Conservation (phyloP, 2,329 filamentous ascomycete genomes). For the Claviceps digitariae region DNA sequence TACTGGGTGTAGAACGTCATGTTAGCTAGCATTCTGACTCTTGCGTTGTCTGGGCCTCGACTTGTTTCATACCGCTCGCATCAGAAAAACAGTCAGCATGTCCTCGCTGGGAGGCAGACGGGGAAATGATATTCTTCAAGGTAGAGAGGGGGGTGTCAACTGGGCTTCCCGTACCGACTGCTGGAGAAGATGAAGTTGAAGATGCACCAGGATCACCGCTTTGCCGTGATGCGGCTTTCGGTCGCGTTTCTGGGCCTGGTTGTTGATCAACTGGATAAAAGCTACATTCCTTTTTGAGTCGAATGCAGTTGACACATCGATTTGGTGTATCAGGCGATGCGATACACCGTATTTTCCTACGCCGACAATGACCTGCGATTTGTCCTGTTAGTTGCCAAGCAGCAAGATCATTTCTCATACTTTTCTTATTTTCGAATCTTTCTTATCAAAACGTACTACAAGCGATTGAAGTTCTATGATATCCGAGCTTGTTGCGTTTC, state of each 20-base stretch:
- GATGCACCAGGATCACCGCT: conserved; percentile 25
- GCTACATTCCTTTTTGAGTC: conserved; percentile 86
- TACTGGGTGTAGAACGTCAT: conserved; percentile 13
- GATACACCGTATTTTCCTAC: conserved; percentile 87
- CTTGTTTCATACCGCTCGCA: conserved; percentile 27
- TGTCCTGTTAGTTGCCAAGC: background rate
- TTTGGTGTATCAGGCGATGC: conserved; percentile 61
- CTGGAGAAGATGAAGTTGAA: conserved; percentile 36
- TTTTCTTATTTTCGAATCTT: background rate
- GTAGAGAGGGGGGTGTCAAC: conserved; percentile 21
- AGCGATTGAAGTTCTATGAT: conserved; percentile 87
- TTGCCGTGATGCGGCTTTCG: conserved; percentile 27
- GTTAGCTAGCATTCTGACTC: background rate
- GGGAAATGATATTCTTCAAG: background rate
- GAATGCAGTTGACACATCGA: conserved; percentile 84
- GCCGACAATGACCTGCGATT: conserved; percentile 66
- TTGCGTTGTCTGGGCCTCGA: background rate
- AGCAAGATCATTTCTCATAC: background rate
- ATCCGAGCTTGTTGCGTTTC: conserved; percentile 79
- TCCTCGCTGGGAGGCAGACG: conserved; percentile 19
- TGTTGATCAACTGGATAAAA: conserved; percentile 81
- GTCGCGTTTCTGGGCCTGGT: conserved; percentile 33
- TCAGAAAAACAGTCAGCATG: conserved; percentile 26
- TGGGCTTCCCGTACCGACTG: conserved; percentile 27
- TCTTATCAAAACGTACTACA: conserved; percentile 57